Base-by-base conservation (phyloP, 1,284 basidiomycete species). In the Ceratobasidium sp. region DNA sequence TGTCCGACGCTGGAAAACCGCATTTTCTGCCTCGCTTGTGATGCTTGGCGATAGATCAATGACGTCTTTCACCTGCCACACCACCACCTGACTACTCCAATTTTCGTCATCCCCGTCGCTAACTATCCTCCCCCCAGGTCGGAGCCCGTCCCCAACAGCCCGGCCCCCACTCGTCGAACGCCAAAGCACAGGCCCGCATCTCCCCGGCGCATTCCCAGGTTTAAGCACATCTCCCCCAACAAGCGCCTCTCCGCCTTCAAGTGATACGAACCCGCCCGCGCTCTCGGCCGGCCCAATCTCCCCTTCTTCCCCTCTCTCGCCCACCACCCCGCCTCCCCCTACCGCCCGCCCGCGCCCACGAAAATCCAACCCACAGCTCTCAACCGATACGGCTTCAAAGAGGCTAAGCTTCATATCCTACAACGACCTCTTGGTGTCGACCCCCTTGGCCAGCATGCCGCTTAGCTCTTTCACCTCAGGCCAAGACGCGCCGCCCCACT, bases 371-470 rank as follows among this genome's bases (percentile, higher is more conserved):
- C 54, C 66, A 1, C 66, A 71, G 41, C 29, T 65, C 7, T 46
- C 72, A 11, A 63, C 39, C 31, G 69, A 69, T n/a, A 71, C 51
- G 7, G 37, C 75, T 13, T 43, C 49, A 39, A 76, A 76, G 19
- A 53, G 75, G 9, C 74, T 76, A 9, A 63, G 56, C 14, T 76
- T 76, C 66, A 76, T 76, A 41, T 76, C 75, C 27, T 74, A 76
- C 39, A 61, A 76, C 62, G 66, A 74, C 29, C 43, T 76, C n/a
- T 51, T 76, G 29, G 69, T 61, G 24, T 76, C 74, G 34, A 74
- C 75, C 9, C 75, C 75, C 37, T 27, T 76, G n/a, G 68, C 75
- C 7, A 59, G 56, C 9, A 68, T 74, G 48, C 73, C 75, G 19
- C 31, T 76, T 0, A 41, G 41, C 49, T 22, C 41, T 9, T 53